Base-by-base conservation (phyloP, 2,329 filamentous ascomycete species). In the Achaetomium macrosporum region DNA sequence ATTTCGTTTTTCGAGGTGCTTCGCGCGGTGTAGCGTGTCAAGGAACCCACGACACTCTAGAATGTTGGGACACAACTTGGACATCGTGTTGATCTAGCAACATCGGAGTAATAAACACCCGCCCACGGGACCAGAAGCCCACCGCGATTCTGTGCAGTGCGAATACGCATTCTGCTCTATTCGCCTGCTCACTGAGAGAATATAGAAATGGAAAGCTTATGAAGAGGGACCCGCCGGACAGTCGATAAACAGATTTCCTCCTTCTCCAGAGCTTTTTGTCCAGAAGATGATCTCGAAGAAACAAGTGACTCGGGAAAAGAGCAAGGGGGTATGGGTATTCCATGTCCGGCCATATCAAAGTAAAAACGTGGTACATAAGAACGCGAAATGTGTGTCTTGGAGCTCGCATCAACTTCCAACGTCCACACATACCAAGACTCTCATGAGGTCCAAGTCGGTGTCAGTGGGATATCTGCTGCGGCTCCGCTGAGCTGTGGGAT, bases 291-390 rank as follows among this genome's bases (percentile, higher is more conserved):
- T 42, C 39, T 16, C 19, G 53, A 47, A 47, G 49, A 36, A 51
- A 25, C 44, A 41, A 31, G 17, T n/a, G 33, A 40, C 17, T 10
- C 33, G 40, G 33, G 35, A 45, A 44, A 53, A 35, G 7, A 37
- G 33, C 16, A 58, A 52, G 51, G 29, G 57, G 59, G 56, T 59
- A 35, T 35, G 25, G 25, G 10, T 35, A 61, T 61, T 60, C 54
- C 58, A 54, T 57, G 53, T 51, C 54, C 43, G 48, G 48, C 43
- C 51, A 57, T 51, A 54, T 56, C 47, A 55, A 53, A 48, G 43
- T 41, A 50, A 45, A 53, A 57, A 58, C 52, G 47, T 56, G 42
- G 53, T 58, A 61, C 57, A 60, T 56, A 40, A 55, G 47, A 54
- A 55, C 40, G 31, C 33, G 51, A 51, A 43, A 36, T 42, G 31